Base-by-base conservation (phyloP, 306 rosid genomes). In the Acacia acuminata region DNA sequence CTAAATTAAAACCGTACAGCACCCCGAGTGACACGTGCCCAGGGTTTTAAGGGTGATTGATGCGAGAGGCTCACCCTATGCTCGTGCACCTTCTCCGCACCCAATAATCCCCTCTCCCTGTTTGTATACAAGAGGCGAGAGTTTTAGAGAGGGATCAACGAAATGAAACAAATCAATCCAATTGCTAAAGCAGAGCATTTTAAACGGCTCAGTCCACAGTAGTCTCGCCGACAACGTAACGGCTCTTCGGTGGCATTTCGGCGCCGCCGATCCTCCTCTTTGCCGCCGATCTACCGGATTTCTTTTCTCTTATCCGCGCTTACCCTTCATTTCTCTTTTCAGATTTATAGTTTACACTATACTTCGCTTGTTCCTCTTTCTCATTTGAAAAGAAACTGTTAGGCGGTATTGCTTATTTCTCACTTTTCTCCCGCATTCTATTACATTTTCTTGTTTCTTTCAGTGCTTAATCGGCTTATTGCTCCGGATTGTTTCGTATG, bases 181-280 rank as follows among this genome's bases (percentile, higher is more conserved):
- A 15, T 69, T 68, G 74, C 61, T 34, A 34, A 34, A 7, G 45
- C 40, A 48, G 53, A 48, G 36, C 72, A 73, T 77, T 89, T 89
- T 83, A 87, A 90, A 93, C 94, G 89, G 88, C 81, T 84, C 85
- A 67, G 47, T 63, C 81, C 11, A 71, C 70, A 53, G 53, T n/a
- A 75, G 82, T 67, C 80, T 76, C 80, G 88, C 94, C 91, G 91
- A 87, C 89, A 88, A 19, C 85, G 86, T 67, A 86, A 88, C 94
- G 81, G 86, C 72, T 82, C 89, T 13, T 73, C 86, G 73, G 83
- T 55, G 73, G 80, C 84, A 82, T 79, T 82, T 76, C 85, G 83
- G 83, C 85, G 71, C 79, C 73, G 78, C 77, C 10, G 81, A 84
- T 84, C 66, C 67, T 19, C 36, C 27, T 68, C 8, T 67, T n/a